Base-by-base conservation (phyloP, 345 rosid species). In the Eucalyptus marginata region DNA sequence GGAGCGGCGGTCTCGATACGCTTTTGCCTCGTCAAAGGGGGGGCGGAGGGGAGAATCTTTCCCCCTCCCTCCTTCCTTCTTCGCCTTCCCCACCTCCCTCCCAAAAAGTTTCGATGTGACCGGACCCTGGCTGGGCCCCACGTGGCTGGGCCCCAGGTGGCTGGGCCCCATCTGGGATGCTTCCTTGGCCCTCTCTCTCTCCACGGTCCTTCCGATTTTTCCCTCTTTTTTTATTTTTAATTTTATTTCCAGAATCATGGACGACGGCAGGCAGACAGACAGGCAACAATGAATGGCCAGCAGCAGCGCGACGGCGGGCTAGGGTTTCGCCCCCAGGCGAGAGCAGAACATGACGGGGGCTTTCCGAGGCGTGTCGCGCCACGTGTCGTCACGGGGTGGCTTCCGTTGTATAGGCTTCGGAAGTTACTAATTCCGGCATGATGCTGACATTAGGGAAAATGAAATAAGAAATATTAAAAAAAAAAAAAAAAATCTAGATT, bases 181-280 rank as follows among this genome's bases (percentile, higher is more conserved):
- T 18, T 5, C 5, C 13, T 36, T 71, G 81, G 81, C 40, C 40
- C 40, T 40, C 40, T 40, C 40, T 0, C 20, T 68, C 80, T 33
- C 80, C 44, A 4, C 44, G 13, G 44, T 5, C 80, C 40, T 68
- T 2, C 24, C 36, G 0, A 3, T 13, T 64, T 64, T 29, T 2
- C 5, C 68, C 17, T 1, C 0, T 7, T 6, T 2, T n/a, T 6
- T 62, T 27, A 0, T 29, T 13, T 29, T 6, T 4, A 29, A 13
- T 62, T 64, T 64, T 59, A 3, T 56, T 56, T 56, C 68, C 68
- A 62, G 68, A 27, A 27, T 29, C 68, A 27, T 29, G 33, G 31
- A 62, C 15, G 16, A 12, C 33, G 68, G n/a, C 8, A 12, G 31
- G n/a, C 16, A 4, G 29, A 50, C 18, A 52, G 58, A 20, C 58